Percentiles rank a stretch among this genome's conserved stretches.
These are phyloP conservation scores for Lachnellula cervina DNA, from an alignment of 2,329 filamentous ascomycete species.

Conservation along the genomic window DNA sequence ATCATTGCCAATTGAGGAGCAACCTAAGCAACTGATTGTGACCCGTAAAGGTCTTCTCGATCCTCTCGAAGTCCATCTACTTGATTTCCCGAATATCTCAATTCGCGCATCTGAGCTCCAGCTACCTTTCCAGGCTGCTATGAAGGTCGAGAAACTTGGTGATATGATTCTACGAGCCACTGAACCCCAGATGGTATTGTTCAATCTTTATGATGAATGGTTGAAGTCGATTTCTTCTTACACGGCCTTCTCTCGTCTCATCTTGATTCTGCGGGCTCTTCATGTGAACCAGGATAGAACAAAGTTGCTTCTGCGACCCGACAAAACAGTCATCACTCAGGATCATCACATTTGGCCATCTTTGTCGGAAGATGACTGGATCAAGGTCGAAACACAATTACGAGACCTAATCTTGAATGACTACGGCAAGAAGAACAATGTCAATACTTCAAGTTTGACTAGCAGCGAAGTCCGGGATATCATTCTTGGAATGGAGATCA, in stretches of 20 bases:
- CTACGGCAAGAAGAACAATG: slow-evolving; percentile 99
- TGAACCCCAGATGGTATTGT: slow-evolving; percentile 99
- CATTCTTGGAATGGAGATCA: slow-evolving; percentile 99
- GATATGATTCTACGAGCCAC: slow-evolving; percentile 98
- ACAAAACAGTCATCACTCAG: slow-evolving; percentile 97
- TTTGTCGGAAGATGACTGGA: slow-evolving; percentile 93
- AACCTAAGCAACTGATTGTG: slow-evolving; percentile 97
- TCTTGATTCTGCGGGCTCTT: slow-evolving; percentile 87
- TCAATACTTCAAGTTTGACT: slow-evolving; percentile 95
- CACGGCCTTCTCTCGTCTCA: slow-evolving; percentile 92
- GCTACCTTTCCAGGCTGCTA: slow-evolving; percentile 96
- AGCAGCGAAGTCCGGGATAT: slow-evolving; percentile 97
- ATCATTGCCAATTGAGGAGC: slow-evolving; percentile 93
- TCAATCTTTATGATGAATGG: slow-evolving; percentile 99
- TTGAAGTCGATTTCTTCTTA: slow-evolving; percentile 97
- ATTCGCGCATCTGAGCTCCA: slow-evolving; percentile 96
- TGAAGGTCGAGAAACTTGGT: slow-evolving; percentile 99
- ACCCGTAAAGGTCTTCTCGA: slow-evolving; percentile 95
- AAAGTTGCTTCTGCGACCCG: slow-evolving; percentile 87
- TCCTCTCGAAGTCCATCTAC: slow-evolving; percentile 91
- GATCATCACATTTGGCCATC: slow-evolving; percentile 99
- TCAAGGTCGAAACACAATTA: slow-evolving; percentile 96
- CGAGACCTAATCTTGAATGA: slow-evolving; percentile 96
- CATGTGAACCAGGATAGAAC: slow-evolving; percentile 99
- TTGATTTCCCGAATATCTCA: slow-evolving; percentile 98